phyloP scores from a whole-genome alignment of 192 early-diverging fungal genomes.

The Coemansia pectinata region DNA sequence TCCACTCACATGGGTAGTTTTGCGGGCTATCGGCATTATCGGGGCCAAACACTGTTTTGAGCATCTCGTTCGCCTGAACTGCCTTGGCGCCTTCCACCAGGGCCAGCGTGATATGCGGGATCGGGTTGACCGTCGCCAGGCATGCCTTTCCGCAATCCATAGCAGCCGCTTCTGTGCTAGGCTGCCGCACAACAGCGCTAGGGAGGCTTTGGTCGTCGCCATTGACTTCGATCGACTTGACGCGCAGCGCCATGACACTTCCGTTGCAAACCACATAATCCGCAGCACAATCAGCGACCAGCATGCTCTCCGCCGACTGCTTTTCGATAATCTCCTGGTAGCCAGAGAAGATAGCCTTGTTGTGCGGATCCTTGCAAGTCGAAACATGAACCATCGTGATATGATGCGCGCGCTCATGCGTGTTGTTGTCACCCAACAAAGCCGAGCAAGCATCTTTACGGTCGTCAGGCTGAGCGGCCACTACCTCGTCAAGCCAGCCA shows the following conservation, averaged over 20 bases:
- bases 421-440: conserved; percentile 5
- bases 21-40: conserved; percentile 26
- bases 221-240: conserved; percentile 20
- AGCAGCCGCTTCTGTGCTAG: not conserved
- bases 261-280: conserved; percentile 60
- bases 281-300: conserved; percentile 24
- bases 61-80: conserved; percentile 39
- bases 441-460: conserved; percentile 22
- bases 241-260: conserved; percentile 38
- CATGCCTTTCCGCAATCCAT: not conserved
- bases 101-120: conserved; percentile 50
- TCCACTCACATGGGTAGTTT: conserved; percentile 30
- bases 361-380: conserved; percentile 10
- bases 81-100: conserved; percentile 29
- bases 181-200: conserved; percentile 4
- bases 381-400: conserved; percentile 58
- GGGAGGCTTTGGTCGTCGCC: conserved; percentile 7
- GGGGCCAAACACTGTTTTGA: conserved; percentile 42
- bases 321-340: conserved; percentile 22
- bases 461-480: conserved; percentile 5
- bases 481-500: conserved; percentile 19
- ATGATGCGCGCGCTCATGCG: conserved; percentile 38
- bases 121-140: conserved; percentile 21
- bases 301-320: conserved; percentile 22
- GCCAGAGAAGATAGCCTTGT: conserved; percentile 33